phyloP scores from a whole-genome alignment of 306 rosid species.

The Luffa acutangula region DNA sequence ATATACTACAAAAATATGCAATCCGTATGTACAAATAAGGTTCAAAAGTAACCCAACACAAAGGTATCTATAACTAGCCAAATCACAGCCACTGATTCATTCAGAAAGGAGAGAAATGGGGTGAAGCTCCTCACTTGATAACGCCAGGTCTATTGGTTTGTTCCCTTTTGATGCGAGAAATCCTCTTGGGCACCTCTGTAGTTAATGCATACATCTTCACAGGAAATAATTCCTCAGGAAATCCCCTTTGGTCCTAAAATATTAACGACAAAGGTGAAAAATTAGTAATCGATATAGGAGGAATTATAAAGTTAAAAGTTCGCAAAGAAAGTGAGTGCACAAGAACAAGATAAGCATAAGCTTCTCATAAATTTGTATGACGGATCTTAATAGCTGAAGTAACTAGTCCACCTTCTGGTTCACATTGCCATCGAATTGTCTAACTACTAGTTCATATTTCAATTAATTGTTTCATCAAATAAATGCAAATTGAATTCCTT shows the following conservation, averaged over 20 bases:
- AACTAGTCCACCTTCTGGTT: too few species aligned
- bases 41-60: not conserved
- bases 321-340: not conserved
- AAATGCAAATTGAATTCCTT: not conserved
- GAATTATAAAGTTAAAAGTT: not conserved
- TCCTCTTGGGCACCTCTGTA: slow-evolving; percentile 55
- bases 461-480: not conserved
- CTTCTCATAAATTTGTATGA: not conserved
- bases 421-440: too few species aligned
- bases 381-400: not conserved
- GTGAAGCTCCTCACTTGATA: slow-evolving; percentile 40
- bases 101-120: not conserved
- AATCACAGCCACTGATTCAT: not conserved
- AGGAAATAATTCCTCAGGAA: slow-evolving; percentile 61
- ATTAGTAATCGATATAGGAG: not conserved
- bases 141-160: slow-evolving; percentile 56
- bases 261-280: not conserved
- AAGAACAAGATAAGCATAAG: not conserved
- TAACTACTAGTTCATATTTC: not conserved
- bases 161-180: slow-evolving; percentile 33
- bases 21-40: not conserved
- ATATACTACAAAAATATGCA: not conserved
- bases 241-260: slow-evolving; percentile 78
- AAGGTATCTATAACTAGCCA: not conserved
- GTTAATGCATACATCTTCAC: slow-evolving; percentile 90